A percentile compares a stretch with the other conserved stretches of the same genome.
phyloP scores from a whole-genome alignment of 345 rosid genomes.

The Cardamine occulta region DNA sequence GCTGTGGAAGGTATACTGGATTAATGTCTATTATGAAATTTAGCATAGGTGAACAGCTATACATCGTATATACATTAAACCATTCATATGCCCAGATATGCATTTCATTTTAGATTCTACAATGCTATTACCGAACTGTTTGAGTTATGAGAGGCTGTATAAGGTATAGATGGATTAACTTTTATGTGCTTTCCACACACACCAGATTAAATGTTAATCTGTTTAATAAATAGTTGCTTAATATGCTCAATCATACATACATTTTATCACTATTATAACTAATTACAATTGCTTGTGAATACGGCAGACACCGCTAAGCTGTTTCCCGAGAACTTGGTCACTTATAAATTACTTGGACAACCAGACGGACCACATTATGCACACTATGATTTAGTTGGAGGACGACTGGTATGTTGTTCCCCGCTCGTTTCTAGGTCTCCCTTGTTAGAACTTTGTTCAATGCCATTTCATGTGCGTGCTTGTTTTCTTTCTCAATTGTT shows the following conservation, averaged over 20 bases:
- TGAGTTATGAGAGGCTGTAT: slow-evolving; percentile 19
- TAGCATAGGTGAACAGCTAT: slow-evolving; percentile 23
- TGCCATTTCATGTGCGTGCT: not conserved
- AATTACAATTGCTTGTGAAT: slow-evolving; percentile 26
- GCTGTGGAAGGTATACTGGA: slow-evolving; percentile 77
- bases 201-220: slow-evolving; percentile 6
- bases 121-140: not conserved
- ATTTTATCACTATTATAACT: not conserved
- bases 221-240: not conserved
- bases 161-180: not conserved
- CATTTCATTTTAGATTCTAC: not conserved
- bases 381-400: slow-evolving; percentile 49
- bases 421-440: slow-evolving; percentile 4
- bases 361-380: slow-evolving; percentile 61
- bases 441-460: slow-evolving; percentile 28
- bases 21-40: not conserved
- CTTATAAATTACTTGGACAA: slow-evolving; percentile 71
- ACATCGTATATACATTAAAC: not conserved
- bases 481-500: slow-evolving; percentile 24
- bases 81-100: not conserved
- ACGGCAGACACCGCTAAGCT: slow-evolving; percentile 76
- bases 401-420: slow-evolving; percentile 56
- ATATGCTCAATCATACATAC: slow-evolving; percentile 11
- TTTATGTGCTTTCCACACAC: not conserved
- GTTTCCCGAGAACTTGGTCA: slow-evolving; percentile 60